Base-by-base conservation (phyloP, 306 rosid genomes). In the Citrullus colocynthis region DNA sequence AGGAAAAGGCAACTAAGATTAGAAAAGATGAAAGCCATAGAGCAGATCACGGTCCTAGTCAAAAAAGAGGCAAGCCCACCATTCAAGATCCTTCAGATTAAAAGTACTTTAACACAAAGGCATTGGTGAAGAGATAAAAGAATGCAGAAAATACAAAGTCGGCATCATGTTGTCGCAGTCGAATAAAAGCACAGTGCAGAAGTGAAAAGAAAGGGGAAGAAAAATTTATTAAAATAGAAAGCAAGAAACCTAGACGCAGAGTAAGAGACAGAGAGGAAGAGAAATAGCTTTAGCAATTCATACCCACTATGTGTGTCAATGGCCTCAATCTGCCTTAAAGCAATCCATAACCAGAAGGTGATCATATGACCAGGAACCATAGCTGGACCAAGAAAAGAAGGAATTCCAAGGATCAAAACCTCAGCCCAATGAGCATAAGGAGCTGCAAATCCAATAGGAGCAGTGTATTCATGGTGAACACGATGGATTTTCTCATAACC, bases 391-490 rank as follows among this genome's bases (percentile, higher is more conserved):
- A 91, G 86, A 80, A 93, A 90, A 51, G 97, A 81, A 9, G 98
- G 96, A 78, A 89, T 74, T 14, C 98, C 97, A 18, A 93, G 84
- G 48, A 88, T 84, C 82, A 91, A 76, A 71, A 90, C n/a, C 87
- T 93, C 97, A 2, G 93, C 91, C 98, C 97, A 93, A 81, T 93
- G 97, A 0, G 97, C 93, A 61, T 91, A 88, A 3, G 97, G 97
- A 20, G 97, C 98, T 2, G 98, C 88, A 34, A 79, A 88, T 16
- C 88, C 97, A 59, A 88, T 77, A 20, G 97, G 98, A 78, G 97
- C 84, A 72, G 87, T 70, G 84, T 91, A 93, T 77, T 93, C 96
- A 70, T 93, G 98, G 77, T 93, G 98, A 24, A 90, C 88, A 30
- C 83, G 71, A 75, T 93, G 98, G 81, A 93, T 93, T 41, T 88